Evolutionary conservation across 208 protist species (phyloP).

Genomic region (Trypanosoma lewisi): DNA sequence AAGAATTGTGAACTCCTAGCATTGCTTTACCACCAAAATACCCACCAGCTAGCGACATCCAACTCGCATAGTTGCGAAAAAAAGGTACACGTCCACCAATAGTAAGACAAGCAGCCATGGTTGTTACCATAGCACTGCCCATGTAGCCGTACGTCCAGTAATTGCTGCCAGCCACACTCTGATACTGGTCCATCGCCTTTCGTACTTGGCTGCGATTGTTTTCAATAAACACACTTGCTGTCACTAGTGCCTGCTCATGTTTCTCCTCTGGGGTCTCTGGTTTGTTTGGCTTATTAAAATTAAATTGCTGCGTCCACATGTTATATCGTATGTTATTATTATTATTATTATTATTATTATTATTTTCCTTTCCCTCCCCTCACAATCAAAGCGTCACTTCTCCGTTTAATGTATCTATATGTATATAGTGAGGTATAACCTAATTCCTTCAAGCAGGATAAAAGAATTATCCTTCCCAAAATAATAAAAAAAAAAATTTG

Average conservation of each 20-base stretch:
- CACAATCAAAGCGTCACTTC: neutral
- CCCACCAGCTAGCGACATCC: constrained; percentile 67
- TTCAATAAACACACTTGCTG: constrained; percentile 73
- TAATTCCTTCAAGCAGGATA: neutral
- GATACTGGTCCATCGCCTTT: constrained; percentile 54
- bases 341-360: no score
- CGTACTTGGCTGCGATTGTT: constrained; percentile 54
- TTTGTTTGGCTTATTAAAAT: constrained; percentile 29
- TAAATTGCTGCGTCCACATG: constrained; percentile 27
- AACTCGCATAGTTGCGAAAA: constrained; percentile 69
- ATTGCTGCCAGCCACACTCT: constrained; percentile 61
- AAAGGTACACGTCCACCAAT: constrained; percentile 66
- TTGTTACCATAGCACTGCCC: constrained; percentile 58
- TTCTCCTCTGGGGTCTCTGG: constrained; percentile 54
- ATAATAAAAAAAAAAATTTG: no score
- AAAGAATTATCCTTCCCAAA: no score
- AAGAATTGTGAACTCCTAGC: constrained; percentile 50
- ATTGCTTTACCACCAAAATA: constrained; percentile 81
- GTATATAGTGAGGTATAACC: constrained; percentile 1
- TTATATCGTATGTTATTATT: no score
- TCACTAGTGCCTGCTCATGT: constrained; percentile 68
- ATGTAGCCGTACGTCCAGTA: constrained; percentile 89
- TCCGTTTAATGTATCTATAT: constrained; percentile 9
- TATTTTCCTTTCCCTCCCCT: no score
- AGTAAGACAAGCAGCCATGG: constrained; percentile 63